Base-by-base conservation (phyloP, 1,284 basidiomycete species). In the Naganishia sp. region DNA sequence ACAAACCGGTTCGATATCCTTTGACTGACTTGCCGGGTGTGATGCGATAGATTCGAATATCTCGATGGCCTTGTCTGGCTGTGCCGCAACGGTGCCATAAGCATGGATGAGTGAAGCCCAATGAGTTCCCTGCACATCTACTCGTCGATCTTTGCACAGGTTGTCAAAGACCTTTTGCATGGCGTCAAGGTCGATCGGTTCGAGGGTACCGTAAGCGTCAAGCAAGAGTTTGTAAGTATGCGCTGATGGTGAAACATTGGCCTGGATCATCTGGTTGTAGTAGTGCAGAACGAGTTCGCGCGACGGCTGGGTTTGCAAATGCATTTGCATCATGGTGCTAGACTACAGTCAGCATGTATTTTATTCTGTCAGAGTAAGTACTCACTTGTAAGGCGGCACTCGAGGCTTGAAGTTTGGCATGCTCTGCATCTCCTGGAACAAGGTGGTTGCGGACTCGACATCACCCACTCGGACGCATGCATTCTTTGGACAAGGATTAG, bases 241-340 rank as follows among this genome's bases (percentile, higher is more conserved):
- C 11, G 88, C 87, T 4, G 90, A 89, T 32, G 93, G 92, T 6
- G 78, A 72, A 45, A 99, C 87, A 1, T 84, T 79, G 6, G 85
- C 86, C 17, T 80, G 76, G 42, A 82, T 77, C 80, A 99, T 85
- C 73, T 86, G 83, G 63, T 88, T 76, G 78, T 90, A 91, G 79
- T 90, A 99, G 71, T 85, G 81, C 45, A 96, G 78, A 17, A 89
- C 89, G 50, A 86, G 84, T 39, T 85, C 85, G 58, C 94, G 87
- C 72, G 93, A 88, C 1, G 93, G 94, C 74, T 90, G 90, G 28
- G 90, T 95, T 69, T 90, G 87, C 55, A 90, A 89, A 81, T 92
- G 96, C 75, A 95, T 85, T 79, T 99, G 96, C 85, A 99, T 97
- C 94, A 99, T 97, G 45, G 91, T 97, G 81, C 97, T 99, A 83